Base-by-base conservation (phyloP, 2,329 filamentous ascomycete genomes). In the Diaporthe eres region DNA sequence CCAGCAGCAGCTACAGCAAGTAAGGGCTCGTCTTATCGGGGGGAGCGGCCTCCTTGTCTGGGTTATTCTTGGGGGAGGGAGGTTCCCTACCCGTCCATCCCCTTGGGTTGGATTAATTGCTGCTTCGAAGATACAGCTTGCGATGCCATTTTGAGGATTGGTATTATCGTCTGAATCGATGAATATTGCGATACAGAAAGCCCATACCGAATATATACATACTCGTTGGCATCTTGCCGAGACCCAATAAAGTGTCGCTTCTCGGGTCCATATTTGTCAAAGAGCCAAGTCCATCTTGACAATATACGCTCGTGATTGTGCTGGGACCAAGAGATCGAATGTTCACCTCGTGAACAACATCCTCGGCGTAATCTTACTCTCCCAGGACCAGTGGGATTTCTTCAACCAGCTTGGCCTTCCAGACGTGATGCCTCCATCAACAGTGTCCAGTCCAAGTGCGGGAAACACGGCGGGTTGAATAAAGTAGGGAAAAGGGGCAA, bases 1-100 rank as follows among this genome's bases (percentile, higher is more conserved):
- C 51, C 44, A 73, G 73, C 34, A 60, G 71, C 2, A 53, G 53
- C 13, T 55, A 71, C 25, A 67, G 74, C 63, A 75, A 55, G 55
- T 63, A 53, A 34, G 37, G 44, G 19, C 17, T 39, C 10, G 6
- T 37, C 19, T 39, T 28, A 0, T 25, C 25, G 3, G 5, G 19
- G 13, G 12, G 9, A 1, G 70, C 7, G 22, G 51, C 25, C 1
- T 49, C 22, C 1, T 4, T 39, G 12, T 42, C 5, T 19, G 47
- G 44, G 19, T 8, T 8, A 19, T 51, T n/a, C n/a, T n/a, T n/a
- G n/a, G n/a, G 13, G 7, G 19, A 31, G 28, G 28, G 28, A 4
- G 25, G 1, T 15, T 17, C 3, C 28, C 12, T 44, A 25, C 19
- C 44, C 9, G 63, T 37, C 9, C 28, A n/a, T 25, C n/a, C 49